A percentile compares a stretch with the other conserved stretches of the same genome.
Conservation (phyloP, 208 protist genomes). For the Porcisia deanei region DNA sequence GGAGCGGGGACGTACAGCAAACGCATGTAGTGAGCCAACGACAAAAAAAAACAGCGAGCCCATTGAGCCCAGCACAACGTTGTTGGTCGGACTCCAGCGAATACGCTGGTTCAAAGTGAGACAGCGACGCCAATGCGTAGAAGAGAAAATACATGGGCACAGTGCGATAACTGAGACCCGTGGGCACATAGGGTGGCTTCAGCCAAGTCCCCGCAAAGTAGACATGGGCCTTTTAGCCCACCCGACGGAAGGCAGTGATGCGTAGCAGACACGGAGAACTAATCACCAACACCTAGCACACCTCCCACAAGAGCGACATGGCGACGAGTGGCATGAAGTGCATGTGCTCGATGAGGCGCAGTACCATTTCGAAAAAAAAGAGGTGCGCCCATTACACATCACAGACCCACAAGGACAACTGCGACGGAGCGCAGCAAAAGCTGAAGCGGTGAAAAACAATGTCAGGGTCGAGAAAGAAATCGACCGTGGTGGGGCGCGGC, state of each 20-base stretch:
- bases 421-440: conserved; percentile 60
- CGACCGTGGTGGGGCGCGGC: conserved; percentile 26
- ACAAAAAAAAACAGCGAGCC: conserved; percentile 52
- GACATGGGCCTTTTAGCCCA: conserved; percentile 43
- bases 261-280: conserved; percentile 50
- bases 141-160: conserved; percentile 80
- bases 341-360: conserved; percentile 73
- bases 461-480: conserved; percentile 43
- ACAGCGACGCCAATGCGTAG: conserved; percentile 50
- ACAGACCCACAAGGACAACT: conserved; percentile 57
- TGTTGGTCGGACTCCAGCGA: conserved; percentile 29
- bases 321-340: conserved; percentile 83
- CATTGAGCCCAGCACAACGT: conserved; percentile 44
- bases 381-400: conserved; percentile 76
- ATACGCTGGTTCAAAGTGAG: conserved; percentile 68
- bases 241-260: conserved; percentile 41
- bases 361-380: conserved; percentile 50
- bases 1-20: conserved; percentile 53
- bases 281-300: conserved; percentile 39
- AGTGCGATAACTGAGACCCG: conserved; percentile 32
- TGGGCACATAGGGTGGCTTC: conserved; percentile 34
- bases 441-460: conserved; percentile 67
- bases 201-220: conserved; percentile 39
- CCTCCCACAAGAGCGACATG: conserved; percentile 79
- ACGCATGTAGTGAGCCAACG: conserved; percentile 48